Conservation (phyloP, 2,329 filamentous ascomycete species). For the Calonectria hongkongensis region DNA sequence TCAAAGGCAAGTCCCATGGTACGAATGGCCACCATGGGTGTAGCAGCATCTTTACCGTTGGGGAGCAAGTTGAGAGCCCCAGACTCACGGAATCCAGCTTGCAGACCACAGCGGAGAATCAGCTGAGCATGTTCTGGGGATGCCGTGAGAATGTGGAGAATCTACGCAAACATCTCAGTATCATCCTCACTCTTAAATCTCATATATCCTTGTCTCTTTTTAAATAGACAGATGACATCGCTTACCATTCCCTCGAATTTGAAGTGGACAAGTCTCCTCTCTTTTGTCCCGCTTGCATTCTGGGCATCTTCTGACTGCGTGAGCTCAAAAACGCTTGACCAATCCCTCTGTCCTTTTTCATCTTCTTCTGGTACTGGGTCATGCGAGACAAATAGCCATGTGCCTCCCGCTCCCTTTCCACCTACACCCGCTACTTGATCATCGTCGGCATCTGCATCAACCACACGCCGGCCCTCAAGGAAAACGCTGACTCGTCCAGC, state of each 20-base stretch:
- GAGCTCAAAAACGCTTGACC: constrained; percentile 56
- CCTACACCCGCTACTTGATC: constrained; percentile 77
- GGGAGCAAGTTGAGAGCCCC: constrained; percentile 82
- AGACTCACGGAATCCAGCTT: constrained; percentile 92
- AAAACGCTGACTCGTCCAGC: constrained; percentile 92
- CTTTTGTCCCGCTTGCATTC: constrained; percentile 49
- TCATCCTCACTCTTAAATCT: constrained; percentile 17
- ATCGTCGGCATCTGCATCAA: constrained; percentile 45
- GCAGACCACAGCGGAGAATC: constrained; percentile 83
- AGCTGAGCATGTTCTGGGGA: constrained; percentile 84
- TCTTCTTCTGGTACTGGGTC: constrained; percentile 73
- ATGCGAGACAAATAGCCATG: constrained; percentile 93
- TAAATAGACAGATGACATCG: constrained; percentile 40
- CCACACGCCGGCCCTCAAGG: constrained; percentile 81
- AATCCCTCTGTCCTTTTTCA: constrained; percentile 55
- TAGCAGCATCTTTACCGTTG: constrained; percentile 60
- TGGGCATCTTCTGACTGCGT: constrained; percentile 52
- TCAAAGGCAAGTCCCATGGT: constrained; percentile 89
- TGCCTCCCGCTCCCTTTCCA: constrained; percentile 89
- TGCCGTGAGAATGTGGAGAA: constrained; percentile 89
- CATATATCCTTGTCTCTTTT: constrained; percentile 2
- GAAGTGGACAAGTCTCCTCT: constrained; percentile 81
- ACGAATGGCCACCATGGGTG: constrained; percentile 88
- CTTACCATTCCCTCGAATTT: constrained; percentile 97
- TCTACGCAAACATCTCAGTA: constrained; percentile 71